These are phyloP conservation scores for Paxillus ammoniavirescens DNA, from an alignment of 768 basidiomycete species.

Conservation along the genomic window DNA sequence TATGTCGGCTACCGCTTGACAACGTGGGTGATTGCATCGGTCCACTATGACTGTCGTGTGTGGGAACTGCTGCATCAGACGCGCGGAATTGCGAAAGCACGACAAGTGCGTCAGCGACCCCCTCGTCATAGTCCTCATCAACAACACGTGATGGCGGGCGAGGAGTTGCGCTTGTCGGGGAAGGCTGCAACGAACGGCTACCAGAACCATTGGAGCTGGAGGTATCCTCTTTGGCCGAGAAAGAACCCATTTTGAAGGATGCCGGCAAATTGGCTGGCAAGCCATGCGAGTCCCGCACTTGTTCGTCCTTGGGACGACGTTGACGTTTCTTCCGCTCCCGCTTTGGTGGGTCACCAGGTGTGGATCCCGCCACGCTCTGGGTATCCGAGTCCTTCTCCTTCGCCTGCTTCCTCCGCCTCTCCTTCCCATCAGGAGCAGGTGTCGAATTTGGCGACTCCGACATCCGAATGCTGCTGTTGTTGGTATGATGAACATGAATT, in stretches of 20 bases:
- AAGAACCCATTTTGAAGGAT: constrained; percentile 32
- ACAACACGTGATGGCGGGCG: constrained; percentile 65
- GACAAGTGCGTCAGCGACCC: constrained; percentile 83
- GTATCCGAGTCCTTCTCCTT: constrained; percentile 52
- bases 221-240: constrained; percentile 49
- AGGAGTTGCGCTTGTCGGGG: constrained; percentile 61
- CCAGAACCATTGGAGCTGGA: constrained; percentile 65
- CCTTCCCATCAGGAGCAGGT: constrained; percentile 44
- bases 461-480: constrained; percentile 37
- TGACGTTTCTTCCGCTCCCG: constrained; percentile 56
- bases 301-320: constrained; percentile 44
- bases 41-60: constrained; percentile 29
- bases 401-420: constrained; percentile 39
- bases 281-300: constrained; percentile 26
- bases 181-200: constrained; percentile 65
- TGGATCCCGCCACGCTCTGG: constrained; percentile 28
- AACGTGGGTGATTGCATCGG: constrained; percentile 52
- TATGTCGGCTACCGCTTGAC: constrained; percentile 55
- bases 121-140: constrained; percentile 95
- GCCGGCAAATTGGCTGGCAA: constrained; percentile 29
- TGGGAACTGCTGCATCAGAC: constrained; percentile 27
- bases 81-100: constrained; percentile 51
- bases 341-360: constrained; percentile 45
- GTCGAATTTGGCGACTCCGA: constrained; percentile 61
- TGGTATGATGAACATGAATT: constrained; percentile 28